Conservation (phyloP, 441 rosid genomes). For the Adansonia gregorii region DNA sequence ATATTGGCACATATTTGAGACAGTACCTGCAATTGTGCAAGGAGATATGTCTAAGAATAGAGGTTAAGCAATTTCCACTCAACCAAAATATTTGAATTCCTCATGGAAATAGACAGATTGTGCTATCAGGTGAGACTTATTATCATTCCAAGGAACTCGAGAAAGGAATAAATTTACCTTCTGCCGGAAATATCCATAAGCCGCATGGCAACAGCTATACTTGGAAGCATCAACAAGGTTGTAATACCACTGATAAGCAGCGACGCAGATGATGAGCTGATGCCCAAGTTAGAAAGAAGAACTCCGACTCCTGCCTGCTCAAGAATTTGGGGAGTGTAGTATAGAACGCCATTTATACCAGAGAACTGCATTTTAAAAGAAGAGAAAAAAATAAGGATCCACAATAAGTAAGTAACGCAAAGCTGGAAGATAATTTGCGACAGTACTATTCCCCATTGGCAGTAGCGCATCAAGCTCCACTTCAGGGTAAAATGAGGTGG, state of each 20-base stretch:
- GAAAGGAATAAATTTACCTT: constrained; percentile 52
- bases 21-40: background rate
- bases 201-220: constrained; percentile 91
- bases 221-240: constrained; percentile 92
- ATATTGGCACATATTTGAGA: background rate
- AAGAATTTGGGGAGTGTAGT: constrained; percentile 97
- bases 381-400: constrained; percentile 6
- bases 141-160: constrained; percentile 18
- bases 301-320: constrained; percentile 92
- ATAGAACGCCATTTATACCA: constrained; percentile 96
- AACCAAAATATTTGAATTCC: background rate
- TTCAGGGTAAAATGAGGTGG: background rate
- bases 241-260: constrained; percentile 84
- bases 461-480: background rate
- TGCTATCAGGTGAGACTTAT: background rate
- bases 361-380: constrained; percentile 62
- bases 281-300: constrained; percentile 75
- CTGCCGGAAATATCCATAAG: constrained; percentile 94
- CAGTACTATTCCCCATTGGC: background rate
- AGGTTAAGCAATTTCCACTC: constrained; percentile 3
- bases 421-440: background rate
- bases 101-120: background rate
- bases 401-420: constrained; percentile 5
- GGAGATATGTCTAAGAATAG: background rate
- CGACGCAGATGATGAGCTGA: constrained; percentile 72